phyloP scores from a whole-genome alignment of 1,284 basidiomycete species.

The Ceraceosorus guamensis region DNA sequence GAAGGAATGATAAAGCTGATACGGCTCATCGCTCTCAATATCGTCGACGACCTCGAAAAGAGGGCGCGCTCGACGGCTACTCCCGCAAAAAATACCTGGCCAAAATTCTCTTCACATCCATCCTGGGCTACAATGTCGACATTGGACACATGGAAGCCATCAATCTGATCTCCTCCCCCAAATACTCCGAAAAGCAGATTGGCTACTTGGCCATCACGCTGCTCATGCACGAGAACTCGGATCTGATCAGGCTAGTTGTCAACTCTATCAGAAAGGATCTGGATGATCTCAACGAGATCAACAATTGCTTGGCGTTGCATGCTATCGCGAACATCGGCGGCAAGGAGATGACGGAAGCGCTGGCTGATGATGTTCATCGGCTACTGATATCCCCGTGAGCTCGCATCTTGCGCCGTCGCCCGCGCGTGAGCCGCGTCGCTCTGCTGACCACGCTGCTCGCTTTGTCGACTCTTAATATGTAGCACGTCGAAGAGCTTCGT shows the following conservation, averaged over 20 bases:
- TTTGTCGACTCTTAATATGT: slow-evolving; percentile 1
- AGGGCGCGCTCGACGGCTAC: slow-evolving; percentile 93
- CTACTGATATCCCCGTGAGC: slow-evolving; percentile 87
- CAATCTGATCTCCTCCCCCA: slow-evolving; percentile 87
- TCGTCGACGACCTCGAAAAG: slow-evolving; percentile 52
- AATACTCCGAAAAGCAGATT: slow-evolving; percentile 99
- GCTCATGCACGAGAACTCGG: slow-evolving; percentile 97
- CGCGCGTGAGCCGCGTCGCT: background rate
- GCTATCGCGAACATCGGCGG: slow-evolving; percentile 97
- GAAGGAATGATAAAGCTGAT: background rate
- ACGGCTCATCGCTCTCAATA: slow-evolving; percentile 1
- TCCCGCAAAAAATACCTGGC: slow-evolving; percentile 90
- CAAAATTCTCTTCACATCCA: slow-evolving; percentile 98
- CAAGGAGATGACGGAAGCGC: slow-evolving; percentile 93
- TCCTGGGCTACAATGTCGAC: slow-evolving; percentile 96
- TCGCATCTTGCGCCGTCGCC: background rate
- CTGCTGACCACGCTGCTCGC: background rate
- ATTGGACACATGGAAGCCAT: slow-evolving; percentile 99
- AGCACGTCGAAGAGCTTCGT: slow-evolving; percentile 92
- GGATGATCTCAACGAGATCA: slow-evolving; percentile 86
- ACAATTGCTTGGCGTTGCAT: slow-evolving; percentile 92
- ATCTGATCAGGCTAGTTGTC: slow-evolving; percentile 87
- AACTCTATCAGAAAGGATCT: slow-evolving; percentile 97
- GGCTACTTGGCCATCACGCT: slow-evolving; percentile 95
- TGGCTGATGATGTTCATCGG: slow-evolving; percentile 86